phyloP scores from a whole-genome alignment of 2,329 filamentous ascomycete genomes.

The Colletotrichum musicola region DNA sequence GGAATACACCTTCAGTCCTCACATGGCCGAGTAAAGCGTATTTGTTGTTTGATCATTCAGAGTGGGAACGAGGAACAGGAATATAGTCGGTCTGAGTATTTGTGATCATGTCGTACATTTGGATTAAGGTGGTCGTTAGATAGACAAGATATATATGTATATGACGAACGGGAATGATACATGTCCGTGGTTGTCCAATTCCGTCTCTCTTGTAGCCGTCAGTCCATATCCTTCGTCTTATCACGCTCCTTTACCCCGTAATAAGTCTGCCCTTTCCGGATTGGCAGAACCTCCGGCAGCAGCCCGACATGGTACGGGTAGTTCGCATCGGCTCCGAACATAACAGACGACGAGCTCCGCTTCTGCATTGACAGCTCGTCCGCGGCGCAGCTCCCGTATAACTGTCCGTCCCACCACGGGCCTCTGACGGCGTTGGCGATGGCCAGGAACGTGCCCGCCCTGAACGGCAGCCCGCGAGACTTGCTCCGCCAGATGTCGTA shows the following conservation, averaged over 20 bases:
- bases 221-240: background rate
- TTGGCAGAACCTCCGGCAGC: slow-evolving; percentile 16
- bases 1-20: too few species aligned
- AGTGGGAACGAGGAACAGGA: too few species aligned
- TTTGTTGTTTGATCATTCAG: too few species aligned
- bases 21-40: too few species aligned
- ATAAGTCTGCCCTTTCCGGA: background rate
- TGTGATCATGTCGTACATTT: too few species aligned
- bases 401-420: slow-evolving; percentile 18
- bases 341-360: slow-evolving; percentile 17
- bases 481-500: slow-evolving; percentile 27
- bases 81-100: too few species aligned
- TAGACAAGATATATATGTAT: too few species aligned
- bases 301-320: slow-evolving; percentile 8
- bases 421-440: slow-evolving; percentile 25
- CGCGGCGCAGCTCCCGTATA: slow-evolving; percentile 24
- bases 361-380: slow-evolving; percentile 14
- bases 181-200: too few species aligned
- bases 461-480: slow-evolving; percentile 15
- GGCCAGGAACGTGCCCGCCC: slow-evolving; percentile 22
- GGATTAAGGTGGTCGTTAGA: too few species aligned
- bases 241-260: background rate
- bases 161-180: too few species aligned
- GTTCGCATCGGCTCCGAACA: slow-evolving; percentile 1
- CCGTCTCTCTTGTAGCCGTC: background rate